Conservation (phyloP, 306 rosid genomes). For the Spatholobus suberectus region DNA sequence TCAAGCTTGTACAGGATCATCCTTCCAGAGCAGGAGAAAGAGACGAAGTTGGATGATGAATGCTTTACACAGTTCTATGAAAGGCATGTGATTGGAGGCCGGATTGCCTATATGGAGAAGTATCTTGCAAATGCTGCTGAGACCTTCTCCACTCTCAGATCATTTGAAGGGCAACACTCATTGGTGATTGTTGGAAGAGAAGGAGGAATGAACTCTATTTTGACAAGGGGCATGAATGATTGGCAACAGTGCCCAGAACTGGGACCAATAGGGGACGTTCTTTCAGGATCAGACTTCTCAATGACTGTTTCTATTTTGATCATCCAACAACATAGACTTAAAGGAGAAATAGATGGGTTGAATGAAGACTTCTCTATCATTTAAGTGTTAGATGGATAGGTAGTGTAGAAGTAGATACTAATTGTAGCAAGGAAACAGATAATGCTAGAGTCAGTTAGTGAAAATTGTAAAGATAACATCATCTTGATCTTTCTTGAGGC, state of each 20-base stretch:
- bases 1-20: conserved; percentile 46
- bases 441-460: conserved; percentile 26
- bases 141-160: conserved; percentile 65
- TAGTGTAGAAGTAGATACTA: conserved; percentile 6
- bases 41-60: conserved; percentile 66
- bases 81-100: conserved; percentile 57
- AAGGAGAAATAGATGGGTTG: conserved; percentile 80
- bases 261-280: conserved; percentile 88
- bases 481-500: background rate
- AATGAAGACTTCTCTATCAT: conserved; percentile 81
- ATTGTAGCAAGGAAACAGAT: conserved; percentile 41
- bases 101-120: conserved; percentile 68
- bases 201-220: conserved; percentile 66
- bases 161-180: conserved; percentile 73
- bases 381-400: conserved; percentile 37
- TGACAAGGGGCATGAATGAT: conserved; percentile 83
- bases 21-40: conserved; percentile 63
- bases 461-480: conserved; percentile 32
- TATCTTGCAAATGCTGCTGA: conserved; percentile 76
- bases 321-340: conserved; percentile 77
- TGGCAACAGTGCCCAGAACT: conserved; percentile 91
- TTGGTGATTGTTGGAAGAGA: conserved; percentile 83
- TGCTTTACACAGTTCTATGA: conserved; percentile 76
- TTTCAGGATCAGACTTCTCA: conserved; percentile 80
- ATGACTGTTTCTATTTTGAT: conserved; percentile 63